A percentile compares a stretch with the other conserved stretches of the same genome.
Conservation (phyloP, 2,329 filamentous ascomycete species). For the Davidsoniella virescens region DNA sequence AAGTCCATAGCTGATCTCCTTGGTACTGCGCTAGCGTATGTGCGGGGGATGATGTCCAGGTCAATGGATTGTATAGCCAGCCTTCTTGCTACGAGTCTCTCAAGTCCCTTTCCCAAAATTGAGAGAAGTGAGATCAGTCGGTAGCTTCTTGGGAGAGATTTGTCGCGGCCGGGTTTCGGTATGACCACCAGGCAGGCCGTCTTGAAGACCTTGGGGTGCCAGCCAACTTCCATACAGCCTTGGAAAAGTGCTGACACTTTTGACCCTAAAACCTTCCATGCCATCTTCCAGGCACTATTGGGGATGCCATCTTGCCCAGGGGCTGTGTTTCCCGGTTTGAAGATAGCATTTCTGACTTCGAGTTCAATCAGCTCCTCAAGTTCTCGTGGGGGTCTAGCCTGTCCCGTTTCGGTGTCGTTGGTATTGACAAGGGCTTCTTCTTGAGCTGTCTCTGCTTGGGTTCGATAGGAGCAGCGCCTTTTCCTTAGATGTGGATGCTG, state of each 20-base stretch:
- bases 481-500: neutral
- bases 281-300: neutral
- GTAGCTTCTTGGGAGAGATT: neutral
- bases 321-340: neutral
- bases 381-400: no score
- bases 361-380: no score
- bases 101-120: neutral
- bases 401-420: no score
- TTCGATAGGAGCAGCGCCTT: neutral
- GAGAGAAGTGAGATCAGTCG: neutral
- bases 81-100: neutral
- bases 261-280: neutral
- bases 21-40: neutral
- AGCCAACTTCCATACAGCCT: neutral
- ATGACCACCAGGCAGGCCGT: neutral
- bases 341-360: neutral
- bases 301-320: neutral
- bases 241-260: neutral
- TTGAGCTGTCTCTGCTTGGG: no score
- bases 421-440: no score
- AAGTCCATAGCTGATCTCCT: neutral
- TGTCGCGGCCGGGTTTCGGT: neutral
- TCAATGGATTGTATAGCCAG: neutral
- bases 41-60: neutral
- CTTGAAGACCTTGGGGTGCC: neutral